phyloP scores from a whole-genome alignment of 805 yeast genomes.

The Pichia cephalocereana region DNA sequence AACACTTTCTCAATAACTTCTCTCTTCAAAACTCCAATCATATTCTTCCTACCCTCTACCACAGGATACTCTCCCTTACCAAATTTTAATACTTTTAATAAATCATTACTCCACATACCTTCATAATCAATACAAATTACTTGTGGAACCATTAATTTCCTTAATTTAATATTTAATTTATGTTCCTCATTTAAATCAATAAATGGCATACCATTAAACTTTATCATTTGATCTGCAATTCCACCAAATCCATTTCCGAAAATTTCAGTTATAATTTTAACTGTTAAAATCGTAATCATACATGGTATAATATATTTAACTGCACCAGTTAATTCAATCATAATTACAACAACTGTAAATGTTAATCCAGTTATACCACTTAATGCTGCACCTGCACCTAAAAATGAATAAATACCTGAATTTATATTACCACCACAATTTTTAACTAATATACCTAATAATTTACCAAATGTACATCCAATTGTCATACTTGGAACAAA shows the following conservation, averaged over 20 bases:
- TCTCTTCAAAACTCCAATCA: slow-evolving; percentile 39
- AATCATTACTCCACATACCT: slow-evolving; percentile 22
- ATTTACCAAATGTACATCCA: slow-evolving; percentile 91
- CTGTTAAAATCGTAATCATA: slow-evolving; percentile 89
- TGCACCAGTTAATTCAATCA: slow-evolving; percentile 97
- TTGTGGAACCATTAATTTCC: slow-evolving; percentile 54
- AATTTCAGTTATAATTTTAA: slow-evolving; percentile 67
- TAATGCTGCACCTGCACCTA: slow-evolving; percentile 93
- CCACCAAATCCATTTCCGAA: slow-evolving; percentile 71
- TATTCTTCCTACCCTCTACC: slow-evolving; percentile 24
- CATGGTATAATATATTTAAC: slow-evolving; percentile 85
- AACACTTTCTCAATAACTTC: slow-evolving; percentile 27
- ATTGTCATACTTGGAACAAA: slow-evolving; percentile 96
- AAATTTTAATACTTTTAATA: neutral
- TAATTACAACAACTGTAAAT: slow-evolving; percentile 85
- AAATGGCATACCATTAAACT: slow-evolving; percentile 79
- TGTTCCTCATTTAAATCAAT: slow-evolving; percentile 66
- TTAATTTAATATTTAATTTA: slow-evolving; percentile 30
- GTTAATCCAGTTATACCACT: slow-evolving; percentile 93
- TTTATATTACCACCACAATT: slow-evolving; percentile 43
- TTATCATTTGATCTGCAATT: slow-evolving; percentile 92
- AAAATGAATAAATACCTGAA: slow-evolving; percentile 90
- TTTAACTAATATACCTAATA: slow-evolving; percentile 68
- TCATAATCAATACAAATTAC: slow-evolving; percentile 31
- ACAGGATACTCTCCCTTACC: slow-evolving; percentile 39